Evolutionary conservation across 139 green algal genomes (phyloP).

Genomic region (Edaphochlamys debaryana): DNA sequence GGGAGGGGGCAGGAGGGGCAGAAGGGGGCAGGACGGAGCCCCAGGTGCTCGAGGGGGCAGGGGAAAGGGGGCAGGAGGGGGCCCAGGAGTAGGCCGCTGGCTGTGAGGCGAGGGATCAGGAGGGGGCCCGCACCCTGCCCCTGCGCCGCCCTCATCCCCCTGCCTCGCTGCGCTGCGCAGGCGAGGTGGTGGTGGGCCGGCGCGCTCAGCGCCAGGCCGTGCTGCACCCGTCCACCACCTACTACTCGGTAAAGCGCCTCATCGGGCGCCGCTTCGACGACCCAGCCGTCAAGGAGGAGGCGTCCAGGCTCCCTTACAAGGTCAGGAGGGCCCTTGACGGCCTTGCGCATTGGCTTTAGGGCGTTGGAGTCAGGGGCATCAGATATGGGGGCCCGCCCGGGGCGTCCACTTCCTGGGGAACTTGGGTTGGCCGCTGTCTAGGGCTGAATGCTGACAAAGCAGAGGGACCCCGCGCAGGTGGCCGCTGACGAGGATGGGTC

Average conservation of each 20-base stretch:
- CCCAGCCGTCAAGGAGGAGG: slow-evolving; percentile 64
- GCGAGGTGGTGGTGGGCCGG: slow-evolving; percentile 69
- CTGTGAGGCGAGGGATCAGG: no score
- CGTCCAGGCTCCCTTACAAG: slow-evolving; percentile 61
- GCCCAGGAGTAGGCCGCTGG: no score
- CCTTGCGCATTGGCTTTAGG: neutral
- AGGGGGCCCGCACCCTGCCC: no score
- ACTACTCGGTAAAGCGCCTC: slow-evolving; percentile 91
- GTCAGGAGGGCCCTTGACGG: no score
- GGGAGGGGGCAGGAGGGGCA: neutral
- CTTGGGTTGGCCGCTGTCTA: neutral
- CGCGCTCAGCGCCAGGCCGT: slow-evolving; percentile 65
- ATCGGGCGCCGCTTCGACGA: slow-evolving; percentile 70
- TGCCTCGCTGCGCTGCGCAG: no score
- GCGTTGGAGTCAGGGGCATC: neutral
- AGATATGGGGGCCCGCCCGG: no score
- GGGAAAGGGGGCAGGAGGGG: no score
- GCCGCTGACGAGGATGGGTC: slow-evolving; percentile 52
- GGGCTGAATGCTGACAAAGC: no score
- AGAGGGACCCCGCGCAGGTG: slow-evolving; percentile 51
- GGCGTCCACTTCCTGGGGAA: neutral
- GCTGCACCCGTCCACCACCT: slow-evolving; percentile 71
- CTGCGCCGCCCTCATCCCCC: no score
- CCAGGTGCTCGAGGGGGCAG: no score
- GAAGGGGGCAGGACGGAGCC: no score